Percentiles rank a stretch among this genome's conserved stretches.
Conservation (phyloP, 345 rosid genomes). For the Eucalyptus polybractea region DNA sequence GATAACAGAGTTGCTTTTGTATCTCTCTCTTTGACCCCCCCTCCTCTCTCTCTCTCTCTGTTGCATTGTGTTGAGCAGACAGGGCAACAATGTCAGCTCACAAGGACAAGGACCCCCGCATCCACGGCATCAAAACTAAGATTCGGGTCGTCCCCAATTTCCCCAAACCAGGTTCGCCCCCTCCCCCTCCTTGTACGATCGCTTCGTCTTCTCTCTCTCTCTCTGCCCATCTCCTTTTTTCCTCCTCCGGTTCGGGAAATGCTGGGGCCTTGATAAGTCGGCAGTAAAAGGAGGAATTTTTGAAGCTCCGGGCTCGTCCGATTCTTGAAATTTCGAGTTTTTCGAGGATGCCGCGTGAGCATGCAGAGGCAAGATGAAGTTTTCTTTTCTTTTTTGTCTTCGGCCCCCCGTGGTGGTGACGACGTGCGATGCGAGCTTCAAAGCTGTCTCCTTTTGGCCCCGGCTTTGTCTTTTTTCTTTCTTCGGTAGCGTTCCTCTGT, state of each 20-base stretch:
- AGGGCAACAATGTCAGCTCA: constrained; percentile 6
- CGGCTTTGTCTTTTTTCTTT: neutral
- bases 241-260: neutral
- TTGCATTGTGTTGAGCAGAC: neutral
- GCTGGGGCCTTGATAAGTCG: neutral
- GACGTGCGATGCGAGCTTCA: neutral
- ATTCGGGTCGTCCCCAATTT: constrained; percentile 87
- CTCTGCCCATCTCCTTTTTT: neutral
- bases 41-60: neutral
- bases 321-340: neutral
- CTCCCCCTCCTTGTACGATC: neutral
- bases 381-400: neutral
- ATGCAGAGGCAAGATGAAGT: neutral
- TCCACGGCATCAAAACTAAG: constrained; percentile 54
- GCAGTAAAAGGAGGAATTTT: neutral
- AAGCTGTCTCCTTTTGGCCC: neutral
- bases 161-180: constrained; percentile 22
- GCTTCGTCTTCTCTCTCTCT: neutral
- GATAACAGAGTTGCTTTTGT: neutral
- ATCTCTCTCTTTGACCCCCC: too few species aligned
- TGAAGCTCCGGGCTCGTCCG: neutral
- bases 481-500: neutral
- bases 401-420: neutral
- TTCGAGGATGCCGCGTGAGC: neutral
- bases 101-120: constrained; percentile 59